Conservation (phyloP, 2,329 filamentous ascomycete genomes). For the Xylogone sp. region DNA sequence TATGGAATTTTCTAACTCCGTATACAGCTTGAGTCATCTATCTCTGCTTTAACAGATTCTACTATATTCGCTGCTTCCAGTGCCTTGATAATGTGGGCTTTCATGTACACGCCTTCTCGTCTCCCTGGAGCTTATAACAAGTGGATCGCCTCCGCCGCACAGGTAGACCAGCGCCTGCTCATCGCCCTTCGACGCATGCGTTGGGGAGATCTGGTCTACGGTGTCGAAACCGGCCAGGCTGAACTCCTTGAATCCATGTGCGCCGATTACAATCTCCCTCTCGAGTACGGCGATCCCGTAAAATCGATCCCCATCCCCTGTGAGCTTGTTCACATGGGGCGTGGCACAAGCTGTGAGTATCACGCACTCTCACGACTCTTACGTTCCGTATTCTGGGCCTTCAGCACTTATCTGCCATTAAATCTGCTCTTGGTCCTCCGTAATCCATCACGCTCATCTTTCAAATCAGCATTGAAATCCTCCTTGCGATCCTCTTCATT, state of each 20-base stretch:
- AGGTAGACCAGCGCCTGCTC: slow-evolving; percentile 71
- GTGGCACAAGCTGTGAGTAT: slow-evolving; percentile 68
- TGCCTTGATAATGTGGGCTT: slow-evolving; percentile 82
- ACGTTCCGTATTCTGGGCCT: slow-evolving; percentile 68
- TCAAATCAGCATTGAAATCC: slow-evolving; percentile 49
- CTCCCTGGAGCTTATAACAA: slow-evolving; percentile 72
- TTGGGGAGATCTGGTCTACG: slow-evolving; percentile 64
- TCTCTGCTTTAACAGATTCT: slow-evolving; percentile 55
- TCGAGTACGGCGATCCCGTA: slow-evolving; percentile 69
- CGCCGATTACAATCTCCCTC: slow-evolving; percentile 63
- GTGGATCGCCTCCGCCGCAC: slow-evolving; percentile 77
- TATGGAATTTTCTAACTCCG: slow-evolving; percentile 10
- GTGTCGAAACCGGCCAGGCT: slow-evolving; percentile 67
- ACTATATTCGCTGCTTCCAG: slow-evolving; percentile 68
- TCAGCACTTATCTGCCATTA: slow-evolving; percentile 73
- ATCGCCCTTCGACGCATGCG: slow-evolving; percentile 67
- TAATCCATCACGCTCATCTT: slow-evolving; percentile 39
- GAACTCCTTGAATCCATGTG: slow-evolving; percentile 69
- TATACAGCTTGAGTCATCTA: slow-evolving; percentile 28
- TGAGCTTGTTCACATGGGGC: slow-evolving; percentile 79
- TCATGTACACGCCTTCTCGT: slow-evolving; percentile 71
- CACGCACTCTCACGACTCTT: slow-evolving; percentile 67
- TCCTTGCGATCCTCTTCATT: slow-evolving; percentile 72
- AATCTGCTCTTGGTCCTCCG: slow-evolving; percentile 62
- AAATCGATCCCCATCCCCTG: slow-evolving; percentile 72